These are phyloP conservation scores for Trichoderma breve DNA, from an alignment of 2,329 filamentous ascomycete species.

Conservation along the genomic window DNA sequence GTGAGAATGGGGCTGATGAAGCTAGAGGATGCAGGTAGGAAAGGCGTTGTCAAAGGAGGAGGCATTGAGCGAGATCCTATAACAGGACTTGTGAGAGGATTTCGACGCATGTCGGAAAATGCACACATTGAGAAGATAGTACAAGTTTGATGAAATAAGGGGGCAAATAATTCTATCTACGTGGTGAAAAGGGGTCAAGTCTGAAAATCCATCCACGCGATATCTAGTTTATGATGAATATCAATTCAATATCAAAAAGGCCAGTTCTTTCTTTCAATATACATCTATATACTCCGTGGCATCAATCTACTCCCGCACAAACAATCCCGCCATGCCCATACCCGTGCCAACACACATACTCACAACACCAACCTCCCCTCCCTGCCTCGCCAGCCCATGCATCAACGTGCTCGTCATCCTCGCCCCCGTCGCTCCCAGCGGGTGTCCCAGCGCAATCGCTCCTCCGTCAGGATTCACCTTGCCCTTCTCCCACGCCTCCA, in stretches of 20 bases:
- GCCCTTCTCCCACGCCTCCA: slow-evolving; percentile 58
- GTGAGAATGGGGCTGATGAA: slow-evolving; percentile 41
- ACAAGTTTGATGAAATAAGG: background rate
- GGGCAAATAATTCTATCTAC: background rate
- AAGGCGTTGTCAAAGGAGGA: slow-evolving; percentile 44
- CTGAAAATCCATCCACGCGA: background rate
- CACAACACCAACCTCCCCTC: slow-evolving; percentile 75
- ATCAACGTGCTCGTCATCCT: slow-evolving; percentile 72
- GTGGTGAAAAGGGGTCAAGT: background rate
- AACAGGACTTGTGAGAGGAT: slow-evolving; percentile 40
- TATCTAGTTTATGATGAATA: background rate
- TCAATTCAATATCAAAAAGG: background rate
- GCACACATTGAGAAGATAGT: background rate
- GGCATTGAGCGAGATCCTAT: slow-evolving; percentile 40
- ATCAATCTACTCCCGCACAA: slow-evolving; percentile 56
- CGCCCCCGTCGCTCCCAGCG: slow-evolving; percentile 83
- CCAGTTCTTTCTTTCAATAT: background rate
- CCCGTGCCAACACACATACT: slow-evolving; percentile 87
- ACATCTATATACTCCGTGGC: background rate
- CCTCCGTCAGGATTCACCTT: slow-evolving; percentile 90
- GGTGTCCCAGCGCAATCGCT: slow-evolving; percentile 91
- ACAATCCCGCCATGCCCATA: slow-evolving; percentile 72
- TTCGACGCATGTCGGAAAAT: slow-evolving; percentile 19
- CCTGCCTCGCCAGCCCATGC: slow-evolving; percentile 65
- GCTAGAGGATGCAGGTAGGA: background rate